Evolutionary conservation across 345 rosid genomes (phyloP).

Genomic region (Citrus medica): DNA sequence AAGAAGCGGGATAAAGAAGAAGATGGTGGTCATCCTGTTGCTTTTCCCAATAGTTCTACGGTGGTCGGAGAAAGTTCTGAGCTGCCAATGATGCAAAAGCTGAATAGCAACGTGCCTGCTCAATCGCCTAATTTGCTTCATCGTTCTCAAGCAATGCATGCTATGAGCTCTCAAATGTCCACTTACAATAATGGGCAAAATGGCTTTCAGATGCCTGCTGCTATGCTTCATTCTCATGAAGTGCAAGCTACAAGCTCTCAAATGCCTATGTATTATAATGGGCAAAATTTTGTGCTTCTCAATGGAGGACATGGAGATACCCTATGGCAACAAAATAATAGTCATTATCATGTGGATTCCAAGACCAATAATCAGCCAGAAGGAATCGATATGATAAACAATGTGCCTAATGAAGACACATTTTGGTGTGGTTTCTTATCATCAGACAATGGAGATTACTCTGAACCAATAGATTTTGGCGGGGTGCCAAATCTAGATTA

Average conservation of each 20-base stretch:
- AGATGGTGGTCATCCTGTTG: neutral
- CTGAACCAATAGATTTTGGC: too few species aligned
- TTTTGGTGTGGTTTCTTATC: neutral
- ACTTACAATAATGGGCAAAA: neutral
- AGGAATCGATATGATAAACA: neutral
- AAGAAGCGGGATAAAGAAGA: neutral
- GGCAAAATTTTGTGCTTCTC: neutral
- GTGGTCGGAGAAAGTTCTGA: neutral
- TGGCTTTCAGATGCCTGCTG: too few species aligned
- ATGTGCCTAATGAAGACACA: neutral
- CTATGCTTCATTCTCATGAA: neutral
- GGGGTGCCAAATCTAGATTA: too few species aligned
- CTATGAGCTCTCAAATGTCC: neutral
- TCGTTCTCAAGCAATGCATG: neutral
- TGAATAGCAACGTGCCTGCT: neutral
- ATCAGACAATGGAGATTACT: neutral
- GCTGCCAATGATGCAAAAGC: neutral
- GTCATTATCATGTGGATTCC: neutral
- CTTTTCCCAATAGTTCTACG: neutral
- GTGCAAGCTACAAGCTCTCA: neutral
- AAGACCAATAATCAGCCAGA: neutral
- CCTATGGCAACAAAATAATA: neutral
- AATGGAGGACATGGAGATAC: neutral
- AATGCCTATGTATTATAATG: neutral
- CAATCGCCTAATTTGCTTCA: neutral